Conservation (phyloP, 306 rosid species). For the Acacia acuminata region DNA sequence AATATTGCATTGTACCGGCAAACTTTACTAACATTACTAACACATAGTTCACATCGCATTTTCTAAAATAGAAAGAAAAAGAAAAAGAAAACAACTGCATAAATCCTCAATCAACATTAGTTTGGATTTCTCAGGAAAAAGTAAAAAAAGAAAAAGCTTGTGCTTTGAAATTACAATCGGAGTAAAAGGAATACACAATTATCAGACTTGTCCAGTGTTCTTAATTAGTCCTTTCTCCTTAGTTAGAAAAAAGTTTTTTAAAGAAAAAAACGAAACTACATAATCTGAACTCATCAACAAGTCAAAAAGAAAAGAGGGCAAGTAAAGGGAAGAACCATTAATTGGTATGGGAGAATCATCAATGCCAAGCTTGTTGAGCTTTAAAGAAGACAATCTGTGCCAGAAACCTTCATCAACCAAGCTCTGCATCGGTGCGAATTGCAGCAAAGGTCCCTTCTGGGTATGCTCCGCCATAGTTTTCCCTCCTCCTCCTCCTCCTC, state of each 20-base stretch:
- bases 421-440: slow-evolving; percentile 89
- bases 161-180: background rate
- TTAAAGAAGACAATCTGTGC: slow-evolving; percentile 86
- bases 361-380: slow-evolving; percentile 96
- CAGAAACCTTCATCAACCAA: slow-evolving; percentile 94
- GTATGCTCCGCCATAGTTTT: slow-evolving; percentile 44
- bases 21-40: background rate
- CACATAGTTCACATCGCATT: background rate
- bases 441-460: slow-evolving; percentile 49
- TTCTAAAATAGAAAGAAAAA: background rate
- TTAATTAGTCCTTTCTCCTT: background rate
- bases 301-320: background rate
- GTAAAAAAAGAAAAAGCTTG: too few species aligned
- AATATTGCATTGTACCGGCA: background rate
- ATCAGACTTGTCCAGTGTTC: background rate
- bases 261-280: background rate
- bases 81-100: background rate
- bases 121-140: background rate
- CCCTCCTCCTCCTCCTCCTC: background rate
- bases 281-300: background rate
- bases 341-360: slow-evolving; percentile 87
- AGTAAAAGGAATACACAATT: background rate
- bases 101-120: background rate
- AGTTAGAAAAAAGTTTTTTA: too few species aligned
- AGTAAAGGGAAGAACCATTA: slow-evolving; percentile 49